Evolutionary conservation across 495 filamentous ascomycete species (phyloP).

Genomic region (Aspergillus haitiensis): DNA sequence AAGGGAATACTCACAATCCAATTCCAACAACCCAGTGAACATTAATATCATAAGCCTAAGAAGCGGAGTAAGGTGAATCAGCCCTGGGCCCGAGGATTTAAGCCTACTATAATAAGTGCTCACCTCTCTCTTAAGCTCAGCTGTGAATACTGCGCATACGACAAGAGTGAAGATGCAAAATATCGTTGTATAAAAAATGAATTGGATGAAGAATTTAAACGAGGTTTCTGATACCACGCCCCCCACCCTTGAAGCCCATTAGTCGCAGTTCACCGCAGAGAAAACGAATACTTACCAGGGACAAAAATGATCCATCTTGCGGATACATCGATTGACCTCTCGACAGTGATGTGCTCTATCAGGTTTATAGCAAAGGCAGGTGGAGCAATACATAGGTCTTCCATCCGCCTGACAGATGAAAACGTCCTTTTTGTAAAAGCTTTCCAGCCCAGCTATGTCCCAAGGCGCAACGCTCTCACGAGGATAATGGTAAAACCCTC

Average conservation of each 20-base stretch:
- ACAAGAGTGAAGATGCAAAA: conserved; percentile 67
- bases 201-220: conserved; percentile 90
- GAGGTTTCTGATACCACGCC: conserved; percentile 82
- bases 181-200: conserved; percentile 66
- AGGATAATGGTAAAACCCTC: conserved; percentile 23
- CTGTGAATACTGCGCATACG: conserved; percentile 56
- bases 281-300: conserved; percentile 62
- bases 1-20: conserved; percentile 49
- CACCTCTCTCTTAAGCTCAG: conserved; percentile 44
- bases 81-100: conserved; percentile 20
- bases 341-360: conserved; percentile 85
- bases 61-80: not conserved
- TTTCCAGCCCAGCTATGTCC: conserved; percentile 40
- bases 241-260: conserved; percentile 61
- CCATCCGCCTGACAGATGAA: conserved; percentile 82
- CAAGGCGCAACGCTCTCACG: conserved; percentile 28
- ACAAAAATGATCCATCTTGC: conserved; percentile 93
- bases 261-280: conserved; percentile 16
- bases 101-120: conserved; percentile 11
- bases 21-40: conserved; percentile 56
- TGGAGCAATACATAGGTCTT: conserved; percentile 74
- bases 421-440: conserved; percentile 74
- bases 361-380: conserved; percentile 78
- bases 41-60: conserved; percentile 42
- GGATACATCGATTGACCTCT: conserved; percentile 75